Evolutionary conservation across 805 yeast species (phyloP).

Genomic region (Diddensiella caesifluorescens): DNA sequence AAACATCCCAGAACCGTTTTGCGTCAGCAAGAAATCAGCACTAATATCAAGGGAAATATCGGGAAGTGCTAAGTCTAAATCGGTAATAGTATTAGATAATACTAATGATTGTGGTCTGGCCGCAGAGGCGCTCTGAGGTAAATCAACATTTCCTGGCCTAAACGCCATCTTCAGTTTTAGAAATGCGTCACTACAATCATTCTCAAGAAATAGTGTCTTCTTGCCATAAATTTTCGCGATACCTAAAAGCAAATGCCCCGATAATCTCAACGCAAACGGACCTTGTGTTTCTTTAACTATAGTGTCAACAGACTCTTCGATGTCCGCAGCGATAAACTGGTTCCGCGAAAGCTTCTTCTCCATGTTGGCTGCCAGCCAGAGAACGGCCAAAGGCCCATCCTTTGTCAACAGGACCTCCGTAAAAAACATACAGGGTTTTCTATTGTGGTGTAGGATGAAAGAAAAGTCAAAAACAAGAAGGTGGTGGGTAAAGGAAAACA

Average conservation of each 20-base stretch:
- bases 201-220: conserved; percentile 74
- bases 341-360: conserved; percentile 70
- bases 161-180: conserved; percentile 57
- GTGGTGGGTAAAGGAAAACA: no score
- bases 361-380: conserved; percentile 89
- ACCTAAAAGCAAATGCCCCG: conserved; percentile 83
- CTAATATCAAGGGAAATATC: conserved; percentile 37
- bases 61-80: conserved; percentile 63
- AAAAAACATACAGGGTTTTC: conserved; percentile 49
- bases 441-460: no score
- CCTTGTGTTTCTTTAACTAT: conserved; percentile 48
- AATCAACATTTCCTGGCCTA: conserved; percentile 40
- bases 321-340: conserved; percentile 67
- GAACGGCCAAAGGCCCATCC: conserved; percentile 81
- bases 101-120: conserved; percentile 55
- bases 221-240: conserved; percentile 81
- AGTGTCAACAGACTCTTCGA: conserved; percentile 60
- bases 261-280: conserved; percentile 69
- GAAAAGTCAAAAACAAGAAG: no score
- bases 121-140: conserved; percentile 43
- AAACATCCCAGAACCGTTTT: background rate
- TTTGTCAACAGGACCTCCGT: conserved; percentile 52
- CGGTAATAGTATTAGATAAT: conserved; percentile 73
- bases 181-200: conserved; percentile 76
- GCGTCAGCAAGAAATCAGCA: background rate